Base-by-base conservation (phyloP, 768 basidiomycete genomes). In the Leccinum obscurum region DNA sequence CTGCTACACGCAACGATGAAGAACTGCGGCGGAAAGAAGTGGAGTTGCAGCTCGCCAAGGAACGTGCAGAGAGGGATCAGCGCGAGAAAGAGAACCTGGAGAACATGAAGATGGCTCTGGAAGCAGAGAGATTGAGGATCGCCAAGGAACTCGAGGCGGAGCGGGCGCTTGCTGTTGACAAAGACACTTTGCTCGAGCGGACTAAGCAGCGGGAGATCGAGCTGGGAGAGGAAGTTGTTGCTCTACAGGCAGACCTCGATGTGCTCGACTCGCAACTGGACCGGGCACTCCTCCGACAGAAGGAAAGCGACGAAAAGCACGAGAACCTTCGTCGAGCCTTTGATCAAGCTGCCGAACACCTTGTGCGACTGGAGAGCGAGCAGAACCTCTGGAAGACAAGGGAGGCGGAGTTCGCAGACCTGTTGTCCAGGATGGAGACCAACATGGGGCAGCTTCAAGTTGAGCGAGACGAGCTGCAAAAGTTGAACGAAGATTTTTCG, bases 1-100 rank as follows among this genome's bases (percentile, higher is more conserved):
- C 93, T 22, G 95, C 95, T 0, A 96, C 96, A 2, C 81, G 94
- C 17, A 90, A 86, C 63, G 96, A 98, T 68, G 94, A 95, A 44
- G 96, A 96, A 70, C 82, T 98, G 6, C 83, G 90, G 15, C 83
- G 85, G 73, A 96, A 96, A 72, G 92, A 94, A 57, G 80, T 86
- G 2, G 97, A 99, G 68, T 77, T 98, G 13, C 77, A 83, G 1
- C 77, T 94, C 52, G 83, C 87, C 56, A 90, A 87, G 69, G 94
- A 97, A 68, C 81, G 90, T 8, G 93, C 93, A 0, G 93, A 95
- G 69, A 83, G 89, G 30, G 96, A 98, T 59, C 86, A 90, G 65
- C 81, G 82, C 59, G 96, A 95, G 74, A 83, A 85, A 54, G 88
- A 88, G 67, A 85, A 85, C 17, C 70, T 98, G 55, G 89, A 95